Evolutionary conservation across 2,329 filamentous ascomycete species (phyloP), one percentile per base, ranked within the genome.

Genomic region (Trichoderma koningiopsis): DNA sequence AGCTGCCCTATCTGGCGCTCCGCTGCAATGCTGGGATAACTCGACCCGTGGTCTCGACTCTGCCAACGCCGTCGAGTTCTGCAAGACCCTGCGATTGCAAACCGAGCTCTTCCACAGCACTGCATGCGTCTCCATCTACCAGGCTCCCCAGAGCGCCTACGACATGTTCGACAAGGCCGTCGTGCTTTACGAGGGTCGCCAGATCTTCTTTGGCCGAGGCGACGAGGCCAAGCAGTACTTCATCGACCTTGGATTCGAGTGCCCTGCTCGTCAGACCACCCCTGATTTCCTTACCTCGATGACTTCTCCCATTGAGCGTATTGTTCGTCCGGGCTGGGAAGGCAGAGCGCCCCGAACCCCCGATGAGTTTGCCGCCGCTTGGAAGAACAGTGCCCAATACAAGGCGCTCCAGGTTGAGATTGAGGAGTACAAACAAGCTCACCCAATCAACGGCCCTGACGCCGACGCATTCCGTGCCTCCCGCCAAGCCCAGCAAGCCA

Each of bases 11-110:
- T 87, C 86, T 16, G 84, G 83, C 40, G 85, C 87, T 2, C 86
- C 87, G 11, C 79, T 89, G n/a, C 87, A 89, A 75, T 88, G 87
- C 81, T 89, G 87, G 87, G 87, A 93, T 75, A 93, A 93, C 82
- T 89, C 87, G 52, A 93, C 91, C 31, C 85, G 91, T 80, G 91
- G 91, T 79, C 83, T 93, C 37, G 91, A 93, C 79, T 90, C 87
- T 37, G 91, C 90, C 79, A 93, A 92, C 78, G 91, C 91, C 64
- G 85, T 93, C 70, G 90, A 92, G 78, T 93, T 93, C 77, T 89
- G 87, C 79, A 90, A 88, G 80, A 92, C 89, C 0, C 82, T 93
- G 10, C 87, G 89, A 47, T 82, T 90, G 62, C 86, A 89, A 76
- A 88, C 89, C 1, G 89, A 92, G 75, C 84, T 92, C 37, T 90